Percentiles rank a stretch among this genome's conserved stretches.
phyloP scores from a whole-genome alignment of 352 stramenopile species.

The Phytophthora meadii region DNA sequence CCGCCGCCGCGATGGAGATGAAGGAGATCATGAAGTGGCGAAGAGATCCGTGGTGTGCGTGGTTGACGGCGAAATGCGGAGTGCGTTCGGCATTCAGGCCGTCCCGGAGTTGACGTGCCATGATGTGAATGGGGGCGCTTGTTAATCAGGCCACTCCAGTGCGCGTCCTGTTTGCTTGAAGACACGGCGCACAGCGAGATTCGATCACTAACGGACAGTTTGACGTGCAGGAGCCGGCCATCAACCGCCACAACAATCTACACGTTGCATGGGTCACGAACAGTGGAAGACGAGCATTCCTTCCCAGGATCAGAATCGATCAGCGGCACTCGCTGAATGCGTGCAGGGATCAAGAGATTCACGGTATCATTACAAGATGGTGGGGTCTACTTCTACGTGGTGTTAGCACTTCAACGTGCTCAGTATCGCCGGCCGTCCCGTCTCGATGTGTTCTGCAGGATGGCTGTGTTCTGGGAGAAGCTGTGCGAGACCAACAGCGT shows the following conservation, averaged over 20 bases:
- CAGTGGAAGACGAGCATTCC: conserved; percentile 26
- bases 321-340: conserved; percentile 21
- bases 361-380: conserved; percentile 20
- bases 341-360: conserved; percentile 7
- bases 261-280: conserved; percentile 26
- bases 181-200: conserved; percentile 22
- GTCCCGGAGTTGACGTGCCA: conserved; percentile 19
- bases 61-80: conserved; percentile 30
- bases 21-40: conserved; percentile 48
- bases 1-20: conserved; percentile 18
- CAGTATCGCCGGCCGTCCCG: conserved; percentile 83
- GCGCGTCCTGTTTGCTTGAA: conserved; percentile 30
- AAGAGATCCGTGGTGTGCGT: conserved; percentile 11
- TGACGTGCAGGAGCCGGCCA: conserved; percentile 18
- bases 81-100: conserved; percentile 23
- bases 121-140: conserved; percentile 5
- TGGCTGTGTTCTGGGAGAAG: conserved; percentile 80
- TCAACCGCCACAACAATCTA: neutral
- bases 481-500: conserved; percentile 75
- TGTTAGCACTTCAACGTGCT: conserved; percentile 16
- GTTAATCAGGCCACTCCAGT: conserved; percentile 26
- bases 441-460: conserved; percentile 79
- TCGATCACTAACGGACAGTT: conserved; percentile 33
- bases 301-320: conserved; percentile 24
- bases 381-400: conserved; percentile 13